A percentile compares a stretch with the other conserved stretches of the same genome.
These are phyloP conservation scores for Globisporangium solare DNA, from an alignment of 352 stramenopile species.

Conservation along the genomic window DNA sequence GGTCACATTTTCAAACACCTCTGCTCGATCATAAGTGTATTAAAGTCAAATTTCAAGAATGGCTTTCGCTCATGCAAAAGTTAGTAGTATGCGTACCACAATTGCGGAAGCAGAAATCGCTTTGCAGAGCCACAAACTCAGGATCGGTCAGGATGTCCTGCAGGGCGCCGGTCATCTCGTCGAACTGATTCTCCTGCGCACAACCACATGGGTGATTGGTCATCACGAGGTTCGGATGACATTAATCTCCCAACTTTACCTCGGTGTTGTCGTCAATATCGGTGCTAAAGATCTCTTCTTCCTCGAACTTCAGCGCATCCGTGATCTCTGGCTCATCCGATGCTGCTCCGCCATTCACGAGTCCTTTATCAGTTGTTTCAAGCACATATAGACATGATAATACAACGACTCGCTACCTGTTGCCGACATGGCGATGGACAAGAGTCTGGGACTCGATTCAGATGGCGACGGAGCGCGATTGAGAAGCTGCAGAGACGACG, in stretches of 20 bases:
- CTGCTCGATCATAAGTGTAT: constrained; percentile 15
- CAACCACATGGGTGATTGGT: neutral
- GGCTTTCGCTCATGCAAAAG: neutral
- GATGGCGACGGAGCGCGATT: neutral
- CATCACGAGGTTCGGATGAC: no score
- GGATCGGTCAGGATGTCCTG: constrained; percentile 79
- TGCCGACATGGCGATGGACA: neutral
- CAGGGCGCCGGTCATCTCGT: constrained; percentile 75
- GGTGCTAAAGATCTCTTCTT: constrained; percentile 62
- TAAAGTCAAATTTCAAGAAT: neutral
- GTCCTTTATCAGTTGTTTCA: neutral
- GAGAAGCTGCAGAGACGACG: constrained; percentile 1
- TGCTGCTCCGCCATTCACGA: neutral
- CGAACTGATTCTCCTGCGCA: constrained; percentile 55
- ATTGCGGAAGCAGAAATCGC: constrained; percentile 71
- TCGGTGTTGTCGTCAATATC: constrained; percentile 67
- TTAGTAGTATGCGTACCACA: constrained; percentile 46
- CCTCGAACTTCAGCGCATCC: constrained; percentile 38
- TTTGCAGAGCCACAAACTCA: constrained; percentile 74
- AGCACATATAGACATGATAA: neutral
- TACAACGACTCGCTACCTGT: constrained; percentile 1
- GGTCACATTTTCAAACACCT: constrained; percentile 79
- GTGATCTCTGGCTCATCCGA: constrained; percentile 49
- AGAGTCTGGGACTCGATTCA: neutral
- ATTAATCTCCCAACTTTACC: constrained; percentile 10